Conservation (phyloP, 1,139 yeast genomes). For the Blastobotrys ciferrii region DNA sequence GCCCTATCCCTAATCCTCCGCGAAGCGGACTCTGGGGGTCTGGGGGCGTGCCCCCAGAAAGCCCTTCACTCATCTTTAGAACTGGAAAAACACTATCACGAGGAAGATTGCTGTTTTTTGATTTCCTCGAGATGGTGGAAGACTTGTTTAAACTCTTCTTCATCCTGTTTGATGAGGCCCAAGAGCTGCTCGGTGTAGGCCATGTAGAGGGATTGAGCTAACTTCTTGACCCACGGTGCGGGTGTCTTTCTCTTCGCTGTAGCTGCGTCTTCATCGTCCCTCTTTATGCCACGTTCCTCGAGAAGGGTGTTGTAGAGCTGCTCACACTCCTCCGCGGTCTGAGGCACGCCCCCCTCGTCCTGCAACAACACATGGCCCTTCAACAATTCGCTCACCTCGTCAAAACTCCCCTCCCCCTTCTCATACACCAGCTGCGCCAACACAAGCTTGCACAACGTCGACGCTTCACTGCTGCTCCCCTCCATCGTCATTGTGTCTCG, state of each 20-base stretch:
- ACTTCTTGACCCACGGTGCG: conserved; percentile 31
- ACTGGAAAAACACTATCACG: not conserved
- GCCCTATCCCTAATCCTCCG: too few relatives aligned
- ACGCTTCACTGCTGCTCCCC: not conserved
- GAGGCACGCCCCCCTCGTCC: conserved; percentile 17
- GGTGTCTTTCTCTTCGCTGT: conserved; percentile 18
- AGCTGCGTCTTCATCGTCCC: conserved; percentile 14
- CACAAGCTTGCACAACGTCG: conserved; percentile 33
- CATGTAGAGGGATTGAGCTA: conserved; percentile 35
- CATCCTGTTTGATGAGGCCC: conserved; percentile 29
- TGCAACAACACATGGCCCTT: conserved; percentile 35
- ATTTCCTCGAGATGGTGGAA: conserved; percentile 27
- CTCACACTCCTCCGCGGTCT: conserved; percentile 25
- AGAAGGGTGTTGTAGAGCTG: conserved; percentile 29
- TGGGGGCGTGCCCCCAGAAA: too few relatives aligned
- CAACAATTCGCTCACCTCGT: conserved; percentile 30
- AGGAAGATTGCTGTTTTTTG: conserved; percentile 11
- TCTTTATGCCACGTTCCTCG: conserved; percentile 28
- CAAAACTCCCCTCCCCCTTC: conserved; percentile 33
- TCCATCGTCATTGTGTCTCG: not conserved
- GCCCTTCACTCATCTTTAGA: too few relatives aligned
- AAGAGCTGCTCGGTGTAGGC: conserved; percentile 32
- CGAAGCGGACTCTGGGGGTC: too few relatives aligned
- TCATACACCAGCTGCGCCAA: conserved; percentile 39
- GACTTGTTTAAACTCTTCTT: conserved; percentile 27